phyloP scores from a whole-genome alignment of 2,329 filamentous ascomycete genomes.

The Monosporascus cannonballus region DNA sequence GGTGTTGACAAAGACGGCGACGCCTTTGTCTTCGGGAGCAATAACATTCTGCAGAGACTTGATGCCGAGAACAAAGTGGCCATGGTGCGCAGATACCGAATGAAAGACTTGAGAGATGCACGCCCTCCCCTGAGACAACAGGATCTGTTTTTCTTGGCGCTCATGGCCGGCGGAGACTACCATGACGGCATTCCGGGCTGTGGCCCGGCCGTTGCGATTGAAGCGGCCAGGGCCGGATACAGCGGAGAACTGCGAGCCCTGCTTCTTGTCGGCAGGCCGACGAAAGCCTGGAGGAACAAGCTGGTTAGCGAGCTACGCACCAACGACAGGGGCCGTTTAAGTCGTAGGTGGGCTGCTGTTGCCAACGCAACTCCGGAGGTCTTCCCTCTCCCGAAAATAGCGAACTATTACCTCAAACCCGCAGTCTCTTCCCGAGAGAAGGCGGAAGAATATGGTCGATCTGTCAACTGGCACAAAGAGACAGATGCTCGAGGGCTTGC shows the following conservation, averaged over 20 bases:
- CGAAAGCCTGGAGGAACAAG: background rate
- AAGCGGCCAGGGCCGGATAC: background rate
- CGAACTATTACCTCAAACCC: background rate
- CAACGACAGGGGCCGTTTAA: background rate
- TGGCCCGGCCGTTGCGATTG: background rate
- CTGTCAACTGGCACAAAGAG: background rate
- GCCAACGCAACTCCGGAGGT: background rate
- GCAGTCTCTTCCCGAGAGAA: background rate
- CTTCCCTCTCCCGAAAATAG: background rate
- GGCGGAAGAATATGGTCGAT: background rate
- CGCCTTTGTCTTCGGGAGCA: slow-evolving; percentile 40
- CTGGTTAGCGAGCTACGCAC: background rate
- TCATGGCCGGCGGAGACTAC: slow-evolving; percentile 21
- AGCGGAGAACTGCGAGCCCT: background rate
- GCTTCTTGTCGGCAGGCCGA: background rate
- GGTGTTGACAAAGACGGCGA: slow-evolving; percentile 42
- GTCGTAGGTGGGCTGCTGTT: background rate
- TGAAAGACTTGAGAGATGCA: slow-evolving; percentile 3
- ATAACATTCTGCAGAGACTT: slow-evolving; percentile 28
- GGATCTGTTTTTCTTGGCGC: slow-evolving; percentile 17
- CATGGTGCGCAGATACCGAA: slow-evolving; percentile 4
- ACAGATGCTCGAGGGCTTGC: background rate
- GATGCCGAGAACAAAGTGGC: slow-evolving; percentile 8
- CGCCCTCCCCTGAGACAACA: slow-evolving; percentile 8
- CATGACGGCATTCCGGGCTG: slow-evolving; percentile 12